These are phyloP conservation scores for Huntiella bhutanensis DNA, from an alignment of 2,329 filamentous ascomycete genomes.

Conservation along the genomic window DNA sequence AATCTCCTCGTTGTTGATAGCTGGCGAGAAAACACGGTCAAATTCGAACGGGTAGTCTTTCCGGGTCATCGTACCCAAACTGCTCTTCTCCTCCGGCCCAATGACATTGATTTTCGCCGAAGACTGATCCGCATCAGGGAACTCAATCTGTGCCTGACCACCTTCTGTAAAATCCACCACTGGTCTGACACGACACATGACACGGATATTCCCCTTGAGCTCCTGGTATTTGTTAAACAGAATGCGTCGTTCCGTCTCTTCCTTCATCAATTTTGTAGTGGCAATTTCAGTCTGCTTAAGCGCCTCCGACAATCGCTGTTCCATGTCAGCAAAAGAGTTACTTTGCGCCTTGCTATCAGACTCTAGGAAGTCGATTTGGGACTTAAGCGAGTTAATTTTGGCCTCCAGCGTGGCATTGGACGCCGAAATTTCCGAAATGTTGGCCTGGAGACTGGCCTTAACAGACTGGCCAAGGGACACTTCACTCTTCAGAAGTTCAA, in stretches of 20 bases:
- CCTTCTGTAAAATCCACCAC: conserved; percentile 40
- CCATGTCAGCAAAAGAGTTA: conserved; percentile 64
- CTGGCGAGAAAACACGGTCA: conserved; percentile 74
- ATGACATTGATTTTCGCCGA: conserved; percentile 72
- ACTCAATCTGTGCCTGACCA: conserved; percentile 53
- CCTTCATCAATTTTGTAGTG: conserved; percentile 67
- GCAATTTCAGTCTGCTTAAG: conserved; percentile 48
- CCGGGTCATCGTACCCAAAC: conserved; percentile 53
- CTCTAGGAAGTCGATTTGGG: conserved; percentile 75
- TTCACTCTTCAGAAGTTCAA: conserved; percentile 29
- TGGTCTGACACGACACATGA: conserved; percentile 91
- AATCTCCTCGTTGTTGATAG: conserved; percentile 61
- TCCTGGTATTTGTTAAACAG: conserved; percentile 97
- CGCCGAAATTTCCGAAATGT: conserved; percentile 37
- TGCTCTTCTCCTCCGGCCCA: conserved; percentile 68
- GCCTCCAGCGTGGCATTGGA: conserved; percentile 52
- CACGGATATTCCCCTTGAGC: conserved; percentile 91
- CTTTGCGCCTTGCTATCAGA: conserved; percentile 81
- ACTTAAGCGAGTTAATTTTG: conserved; percentile 54
- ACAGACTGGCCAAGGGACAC: conserved; percentile 45
- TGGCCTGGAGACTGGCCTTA: conserved; percentile 33
- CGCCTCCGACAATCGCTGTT: conserved; percentile 62
- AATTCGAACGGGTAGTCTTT: conserved; percentile 79
- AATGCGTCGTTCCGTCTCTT: conserved; percentile 77
- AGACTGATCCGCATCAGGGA: conserved; percentile 58